Evolutionary conservation across 2,329 filamentous ascomycete genomes (phyloP).

Genomic region (Didymella segeticola): DNA sequence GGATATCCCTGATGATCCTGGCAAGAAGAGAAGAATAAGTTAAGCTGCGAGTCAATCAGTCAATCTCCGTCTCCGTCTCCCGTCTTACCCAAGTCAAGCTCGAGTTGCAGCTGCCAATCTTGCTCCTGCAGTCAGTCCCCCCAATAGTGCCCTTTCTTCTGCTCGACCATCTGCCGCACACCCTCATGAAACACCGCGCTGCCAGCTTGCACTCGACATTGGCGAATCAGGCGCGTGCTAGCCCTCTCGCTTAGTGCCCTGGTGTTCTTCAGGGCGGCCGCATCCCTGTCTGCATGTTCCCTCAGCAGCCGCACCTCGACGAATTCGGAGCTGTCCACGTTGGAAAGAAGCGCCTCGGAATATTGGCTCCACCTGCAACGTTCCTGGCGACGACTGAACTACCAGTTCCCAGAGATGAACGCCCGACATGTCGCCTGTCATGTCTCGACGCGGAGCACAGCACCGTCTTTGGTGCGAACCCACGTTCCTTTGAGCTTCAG

Average conservation of each 20-base stretch:
- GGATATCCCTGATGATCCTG: conserved; percentile 1
- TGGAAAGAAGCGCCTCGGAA: not conserved
- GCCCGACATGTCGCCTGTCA: conserved; percentile 7
- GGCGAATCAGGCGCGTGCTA: conserved; percentile 1
- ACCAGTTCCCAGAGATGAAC: conserved; percentile 8
- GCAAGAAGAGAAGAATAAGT: too few species aligned
- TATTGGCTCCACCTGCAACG: conserved; percentile 15
- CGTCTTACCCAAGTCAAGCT: conserved; percentile 6
- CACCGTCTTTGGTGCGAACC: conserved; percentile 1
- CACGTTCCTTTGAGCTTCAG: not conserved
- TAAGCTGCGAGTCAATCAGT: conserved; percentile 1
- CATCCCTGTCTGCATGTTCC: conserved; percentile 10
- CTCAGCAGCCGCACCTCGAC: conserved; percentile 6
- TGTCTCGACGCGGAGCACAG: conserved; percentile 5
- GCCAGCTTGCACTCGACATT: not conserved
- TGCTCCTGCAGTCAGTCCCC: not conserved
- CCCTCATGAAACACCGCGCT: conserved; percentile 13
- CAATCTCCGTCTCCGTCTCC: too few species aligned
- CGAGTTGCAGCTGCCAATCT: conserved; percentile 4
- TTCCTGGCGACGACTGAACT: conserved; percentile 10
- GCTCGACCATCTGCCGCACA: conserved; percentile 16
- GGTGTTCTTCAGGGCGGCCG: conserved; percentile 1
- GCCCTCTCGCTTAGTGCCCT: conserved; percentile 9
- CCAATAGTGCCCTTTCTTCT: not conserved
- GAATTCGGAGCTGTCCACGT: not conserved